Base-by-base conservation (phyloP, 2,329 filamentous ascomycete genomes). In the Dactylellina parvicollis region DNA sequence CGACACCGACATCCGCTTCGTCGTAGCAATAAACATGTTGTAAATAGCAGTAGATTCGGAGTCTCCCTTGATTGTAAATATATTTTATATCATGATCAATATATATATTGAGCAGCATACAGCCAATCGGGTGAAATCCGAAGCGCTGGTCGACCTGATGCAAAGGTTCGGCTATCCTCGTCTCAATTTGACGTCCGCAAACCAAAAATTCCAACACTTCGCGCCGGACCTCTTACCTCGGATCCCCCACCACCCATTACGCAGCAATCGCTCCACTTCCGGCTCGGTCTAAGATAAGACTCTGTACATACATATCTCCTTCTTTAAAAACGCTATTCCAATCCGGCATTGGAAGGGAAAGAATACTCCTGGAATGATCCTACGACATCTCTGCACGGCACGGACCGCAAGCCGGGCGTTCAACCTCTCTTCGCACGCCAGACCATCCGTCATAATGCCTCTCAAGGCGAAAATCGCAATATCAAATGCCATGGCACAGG, bases 301-400 rank as follows among this genome's bases (percentile, higher is more conserved):
- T 3, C 14, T 69, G 64, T 61, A 50, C 4, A 47, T 55, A 34
- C 26, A 32, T 42, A 32, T 9, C 16, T 26, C 52, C 4, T 28
- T 44, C 32, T n/a, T 10, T n/a, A n/a, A n/a, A n/a, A n/a, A n/a
- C n/a, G n/a, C 9, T 38, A 12, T 50, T 66, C 38, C 54, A 42
- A 61, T 36, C 54, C 22, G 44, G 46, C 40, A 60, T 46, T 47
- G 60, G 60, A 42, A 46, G 24, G n/a, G 50, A 30, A 60, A 14
- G 36, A 34, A 69, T 49, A 12, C 16, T 52, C 30, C 60, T 59
- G 69, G 69, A 26, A 73, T 73, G 69, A 49, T 73, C 52, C 47
- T 73, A 61, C 52, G 69, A 66, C 60, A 49, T 22, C 24, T 73
- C 40, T 73, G 69, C 69, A 73, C 60, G 44, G 60, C 69, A 55